Evolutionary conservation across 2,329 filamentous ascomycete species (phyloP).

Genomic region (Iodosphaeria phyllophila): DNA sequence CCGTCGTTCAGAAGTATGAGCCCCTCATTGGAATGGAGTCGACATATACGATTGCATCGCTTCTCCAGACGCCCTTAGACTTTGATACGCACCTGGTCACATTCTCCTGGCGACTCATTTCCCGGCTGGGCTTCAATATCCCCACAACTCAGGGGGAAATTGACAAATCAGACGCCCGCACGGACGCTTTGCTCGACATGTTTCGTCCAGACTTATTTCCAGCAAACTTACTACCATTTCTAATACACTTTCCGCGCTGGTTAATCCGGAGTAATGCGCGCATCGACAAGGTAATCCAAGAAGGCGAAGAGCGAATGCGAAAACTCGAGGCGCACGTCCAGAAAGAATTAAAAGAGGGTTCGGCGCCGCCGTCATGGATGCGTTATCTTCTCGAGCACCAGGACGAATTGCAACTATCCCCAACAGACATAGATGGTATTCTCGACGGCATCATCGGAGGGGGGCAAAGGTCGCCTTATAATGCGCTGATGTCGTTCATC

Average conservation of each 20-base stretch:
- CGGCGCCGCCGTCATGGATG: constrained; percentile 1
- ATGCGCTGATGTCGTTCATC: constrained; percentile 1
- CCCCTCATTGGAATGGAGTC: constrained; percentile 1
- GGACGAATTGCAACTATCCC: neutral
- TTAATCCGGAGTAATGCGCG: constrained; percentile 1
- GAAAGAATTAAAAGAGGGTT: neutral
- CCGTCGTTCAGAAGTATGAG: neutral
- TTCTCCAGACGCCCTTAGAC: constrained; percentile 1
- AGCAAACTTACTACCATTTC: neutral
- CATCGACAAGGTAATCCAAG: neutral
- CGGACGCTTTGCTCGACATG: constrained; percentile 1
- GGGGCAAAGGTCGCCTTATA: constrained; percentile 1
- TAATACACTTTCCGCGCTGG: constrained; percentile 1
- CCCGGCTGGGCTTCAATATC: constrained; percentile 1
- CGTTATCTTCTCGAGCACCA: constrained; percentile 1
- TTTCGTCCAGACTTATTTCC: constrained; percentile 1
- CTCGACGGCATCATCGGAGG: constrained; percentile 1
- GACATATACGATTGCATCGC: neutral
- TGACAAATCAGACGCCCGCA: neutral
- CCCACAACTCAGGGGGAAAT: constrained; percentile 1
- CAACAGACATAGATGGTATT: neutral
- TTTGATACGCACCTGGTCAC: constrained; percentile 1
- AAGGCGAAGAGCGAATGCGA: neutral
- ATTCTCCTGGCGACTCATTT: constrained; percentile 1
- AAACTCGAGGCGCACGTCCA: neutral